phyloP scores from a whole-genome alignment of 306 rosid species.

The Gastrolobium villosum region DNA sequence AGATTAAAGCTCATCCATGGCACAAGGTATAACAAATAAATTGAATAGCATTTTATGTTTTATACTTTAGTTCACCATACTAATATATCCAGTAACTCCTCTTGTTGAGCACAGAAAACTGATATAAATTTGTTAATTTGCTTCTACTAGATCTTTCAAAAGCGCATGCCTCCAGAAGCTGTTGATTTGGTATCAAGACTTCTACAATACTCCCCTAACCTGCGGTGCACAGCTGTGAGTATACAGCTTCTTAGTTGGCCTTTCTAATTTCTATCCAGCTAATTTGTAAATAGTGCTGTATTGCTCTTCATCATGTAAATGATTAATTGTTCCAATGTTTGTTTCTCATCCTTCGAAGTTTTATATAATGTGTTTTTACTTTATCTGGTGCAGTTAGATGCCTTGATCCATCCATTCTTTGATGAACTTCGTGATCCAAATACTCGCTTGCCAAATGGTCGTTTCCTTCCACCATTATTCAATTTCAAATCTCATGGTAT shows the following conservation, averaged over 20 bases:
- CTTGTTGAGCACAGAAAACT: background rate
- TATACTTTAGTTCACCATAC: background rate
- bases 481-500: conserved; percentile 86
- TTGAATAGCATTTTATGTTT: background rate
- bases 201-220: conserved; percentile 87
- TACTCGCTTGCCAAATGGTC: conserved; percentile 87
- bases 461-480: conserved; percentile 87
- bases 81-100: conserved; percentile 13
- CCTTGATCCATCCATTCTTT: conserved; percentile 85
- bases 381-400: conserved; percentile 71
- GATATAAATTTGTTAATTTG: conserved; percentile 31
- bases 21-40: conserved; percentile 70
- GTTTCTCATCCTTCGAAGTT: background rate
- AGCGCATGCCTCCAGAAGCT: conserved; percentile 97
- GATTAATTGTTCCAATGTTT: background rate
- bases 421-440: conserved; percentile 87
- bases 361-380: conserved; percentile 6
- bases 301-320: conserved; percentile 5
- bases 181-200: conserved; percentile 96
- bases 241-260: conserved; percentile 19
- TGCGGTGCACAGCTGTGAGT: conserved; percentile 88
- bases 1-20: conserved; percentile 96
- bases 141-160: conserved; percentile 75
- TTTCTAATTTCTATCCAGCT: conserved; percentile 26
- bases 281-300: background rate